phyloP scores from a whole-genome alignment of 768 basidiomycete genomes.

The Agrocybe praecox region DNA sequence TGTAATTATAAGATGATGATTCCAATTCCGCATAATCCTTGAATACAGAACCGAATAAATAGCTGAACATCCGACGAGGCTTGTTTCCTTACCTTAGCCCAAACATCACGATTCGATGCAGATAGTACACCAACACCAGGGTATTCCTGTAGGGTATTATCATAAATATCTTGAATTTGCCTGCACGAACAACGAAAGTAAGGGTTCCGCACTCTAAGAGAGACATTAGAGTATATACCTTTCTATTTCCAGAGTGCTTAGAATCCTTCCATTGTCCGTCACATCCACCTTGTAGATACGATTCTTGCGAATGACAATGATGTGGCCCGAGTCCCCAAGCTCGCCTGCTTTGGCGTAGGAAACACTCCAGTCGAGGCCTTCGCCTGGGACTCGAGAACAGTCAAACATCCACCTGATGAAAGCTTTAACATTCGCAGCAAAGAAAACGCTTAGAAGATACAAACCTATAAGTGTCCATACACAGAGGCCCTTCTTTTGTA shows the following conservation, averaged over 20 bases:
- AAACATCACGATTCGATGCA: constrained; percentile 80
- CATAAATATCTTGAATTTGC: constrained; percentile 73
- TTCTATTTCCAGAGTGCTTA: constrained; percentile 67
- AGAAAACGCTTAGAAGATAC: constrained; percentile 3
- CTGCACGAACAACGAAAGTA: constrained; percentile 33
- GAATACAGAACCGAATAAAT: neutral
- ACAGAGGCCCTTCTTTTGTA: constrained; percentile 70
- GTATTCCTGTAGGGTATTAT: constrained; percentile 60
- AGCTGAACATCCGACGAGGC: neutral
- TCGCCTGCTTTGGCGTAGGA: constrained; percentile 66
- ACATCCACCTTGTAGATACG: constrained; percentile 82
- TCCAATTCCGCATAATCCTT: constrained; percentile 70
- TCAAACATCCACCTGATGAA: constrained; percentile 86
- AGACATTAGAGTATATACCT: constrained; percentile 41
- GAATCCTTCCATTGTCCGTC: constrained; percentile 52
- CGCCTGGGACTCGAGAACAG: constrained; percentile 82
- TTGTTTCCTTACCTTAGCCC: constrained; percentile 71
- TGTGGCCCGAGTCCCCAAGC: constrained; percentile 68
- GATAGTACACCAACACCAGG: constrained; percentile 80
- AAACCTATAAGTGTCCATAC: constrained; percentile 88
- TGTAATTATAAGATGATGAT: constrained; percentile 59
- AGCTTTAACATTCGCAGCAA: neutral
- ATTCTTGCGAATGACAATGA: constrained; percentile 85
- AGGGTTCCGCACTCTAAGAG: too few relatives aligned
- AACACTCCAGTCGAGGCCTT: constrained; percentile 78